These are phyloP conservation scores for Acarospora socialis DNA, from an alignment of 2,329 filamentous ascomycete genomes.

Conservation along the genomic window DNA sequence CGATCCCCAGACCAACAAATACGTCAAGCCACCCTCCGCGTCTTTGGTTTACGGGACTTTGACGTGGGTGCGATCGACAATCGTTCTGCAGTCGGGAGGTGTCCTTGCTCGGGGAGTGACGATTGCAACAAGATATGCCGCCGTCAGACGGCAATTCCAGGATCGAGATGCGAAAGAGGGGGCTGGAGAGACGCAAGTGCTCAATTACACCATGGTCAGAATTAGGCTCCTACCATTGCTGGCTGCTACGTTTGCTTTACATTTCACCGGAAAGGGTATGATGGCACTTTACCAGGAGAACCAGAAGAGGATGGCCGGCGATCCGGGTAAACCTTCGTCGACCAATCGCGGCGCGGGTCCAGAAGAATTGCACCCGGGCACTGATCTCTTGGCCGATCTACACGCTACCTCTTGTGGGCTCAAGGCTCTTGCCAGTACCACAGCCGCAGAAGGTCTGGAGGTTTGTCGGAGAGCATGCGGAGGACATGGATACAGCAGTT, in stretches of 20 bases:
- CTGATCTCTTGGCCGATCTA: conserved; percentile 56
- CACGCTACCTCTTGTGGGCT: conserved; percentile 65
- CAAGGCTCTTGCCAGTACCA: conserved; percentile 58
- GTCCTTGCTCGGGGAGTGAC: conserved; percentile 63
- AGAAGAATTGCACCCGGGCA: conserved; percentile 51
- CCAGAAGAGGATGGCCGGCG: conserved; percentile 48
- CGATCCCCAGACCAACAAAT: conserved; percentile 53
- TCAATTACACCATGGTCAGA: conserved; percentile 74
- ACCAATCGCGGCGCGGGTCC: conserved; percentile 46
- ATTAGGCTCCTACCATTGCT: conserved; percentile 57
- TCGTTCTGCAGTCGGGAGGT: conserved; percentile 58
- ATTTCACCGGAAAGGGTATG: conserved; percentile 67
- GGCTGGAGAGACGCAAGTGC: conserved; percentile 54
- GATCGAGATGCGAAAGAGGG: conserved; percentile 51
- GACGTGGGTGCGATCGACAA: conserved; percentile 59
- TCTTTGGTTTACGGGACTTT: conserved; percentile 60
- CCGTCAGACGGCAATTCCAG: conserved; percentile 64
- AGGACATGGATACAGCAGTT: conserved; percentile 62
- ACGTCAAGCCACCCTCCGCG: conserved; percentile 51
- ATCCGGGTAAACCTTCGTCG: conserved; percentile 28
- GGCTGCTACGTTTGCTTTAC: conserved; percentile 61
- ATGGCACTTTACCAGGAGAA: conserved; percentile 59
- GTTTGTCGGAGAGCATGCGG: conserved; percentile 61
- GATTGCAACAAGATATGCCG: conserved; percentile 60
- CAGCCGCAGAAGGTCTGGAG: conserved; percentile 60